Base-by-base conservation (phyloP, 2,329 filamentous ascomycete genomes). In the Penicillium sp. region DNA sequence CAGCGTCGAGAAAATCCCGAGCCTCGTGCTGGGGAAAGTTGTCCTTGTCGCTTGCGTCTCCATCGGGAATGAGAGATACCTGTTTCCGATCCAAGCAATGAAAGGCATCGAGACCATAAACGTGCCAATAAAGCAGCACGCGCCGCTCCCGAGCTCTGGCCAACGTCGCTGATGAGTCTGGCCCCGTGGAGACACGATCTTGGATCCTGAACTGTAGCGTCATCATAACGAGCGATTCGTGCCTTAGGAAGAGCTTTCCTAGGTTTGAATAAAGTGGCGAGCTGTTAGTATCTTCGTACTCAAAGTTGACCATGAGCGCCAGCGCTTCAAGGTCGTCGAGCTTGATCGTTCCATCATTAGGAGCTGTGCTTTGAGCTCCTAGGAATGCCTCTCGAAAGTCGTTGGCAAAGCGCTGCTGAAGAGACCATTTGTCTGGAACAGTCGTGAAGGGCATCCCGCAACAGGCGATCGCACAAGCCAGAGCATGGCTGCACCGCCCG, bases 201-300 rank as follows among this genome's bases (percentile, higher is more conserved):
- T 31, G 40, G 16, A 60, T 56, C 13, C 51, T 40, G 24, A n/a
- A 56, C 10, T 55, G 50, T 16, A 60, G 16, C 14, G 62, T 64
- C 68, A 69, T 66, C 36, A 71, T 47, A 2, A 70, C 66, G 6
- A 69, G 62, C 33, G 68, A 63, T 55, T 70, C 65, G 43, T 64
- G 67, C 4, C 61, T 67, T 36, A 70, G 53, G 40, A 67, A 68
- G 7, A 69, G 51, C 3, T 46, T 54, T 9, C 60, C 63, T 6
- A 70, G 50, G 22, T 54, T 65, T 56, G 39, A 27, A 44, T 46
- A n/a, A n/a, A 57, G 49, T 6, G 54, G 44, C 18, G 18, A 50
- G 10, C 33, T 57, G n/a, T 35, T 10, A 0, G 36, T 18, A 14
- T 46, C 33, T 39, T 55, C 47, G 39, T 59, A 59, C 22, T 56